Base-by-base conservation (phyloP, 345 rosid species). In the Salix exigua region DNA sequence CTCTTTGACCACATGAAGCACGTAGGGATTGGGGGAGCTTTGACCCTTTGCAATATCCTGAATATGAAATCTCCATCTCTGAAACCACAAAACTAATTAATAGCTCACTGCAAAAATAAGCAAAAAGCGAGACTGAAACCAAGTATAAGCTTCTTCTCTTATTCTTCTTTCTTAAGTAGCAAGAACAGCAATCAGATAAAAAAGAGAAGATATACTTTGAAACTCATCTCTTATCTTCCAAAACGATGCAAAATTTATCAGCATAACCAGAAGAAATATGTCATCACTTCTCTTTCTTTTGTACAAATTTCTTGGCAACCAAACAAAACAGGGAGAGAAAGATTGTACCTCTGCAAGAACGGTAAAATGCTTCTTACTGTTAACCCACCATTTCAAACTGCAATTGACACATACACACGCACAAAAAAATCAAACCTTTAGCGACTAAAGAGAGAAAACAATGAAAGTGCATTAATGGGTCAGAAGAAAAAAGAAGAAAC, bases 41-140 rank as follows among this genome's bases (percentile, higher is more conserved):
- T 65, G 81, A 71, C 73, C 66, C 79, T 77, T 71, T 67, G 78
- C 35, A 31, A 63, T 76, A 62, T 79, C 78, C 19, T 70, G 80
- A 72, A 81, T 61, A 37, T 69, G 76, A 65, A 81, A 73, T 75
- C 85, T 83, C 80, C 88, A 79, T 68, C 64, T 77, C 85, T 86
- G 75, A 6, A 46, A 77, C 53, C 40, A 72, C 21, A 66, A 44
- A 4, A 72, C 12, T 28, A 44, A 31, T 14, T 28, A 44, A 31
- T 7, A 6, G 67, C 33, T 13, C 1, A 63, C 13, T 17, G 21
- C 6, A 4, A 51, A 33, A 14, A 51, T 21, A 7, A 72, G 38
- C 13, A 14, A 33, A 26, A 33, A 2, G n/a, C 37, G n/a, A 33
- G 42, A 6, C 4, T 26, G 23, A 58, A 31, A 37, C 23, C 17